Percentiles rank a stretch among this genome's conserved stretches.
Evolutionary conservation across 2,329 filamentous ascomycete genomes (phyloP).

Genomic region (Claviceps humidiphila): DNA sequence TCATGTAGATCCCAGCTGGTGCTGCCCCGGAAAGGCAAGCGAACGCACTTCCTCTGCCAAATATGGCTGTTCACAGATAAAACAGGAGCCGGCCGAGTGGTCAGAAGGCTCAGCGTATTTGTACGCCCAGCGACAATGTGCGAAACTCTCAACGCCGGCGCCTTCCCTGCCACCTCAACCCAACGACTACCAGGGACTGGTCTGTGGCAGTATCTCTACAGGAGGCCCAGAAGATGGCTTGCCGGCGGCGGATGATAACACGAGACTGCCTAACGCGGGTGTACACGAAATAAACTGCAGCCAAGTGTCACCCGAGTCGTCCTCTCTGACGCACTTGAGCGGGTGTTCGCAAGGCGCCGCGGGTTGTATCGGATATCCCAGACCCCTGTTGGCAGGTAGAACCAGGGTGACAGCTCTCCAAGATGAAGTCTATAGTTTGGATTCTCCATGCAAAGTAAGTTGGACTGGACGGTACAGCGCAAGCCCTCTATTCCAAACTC

Average conservation of each 20-base stretch:
- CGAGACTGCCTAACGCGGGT: background rate
- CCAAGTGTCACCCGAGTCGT: background rate
- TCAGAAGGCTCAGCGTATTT: background rate
- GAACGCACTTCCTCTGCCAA: background rate
- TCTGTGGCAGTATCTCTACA: background rate
- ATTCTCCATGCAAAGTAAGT: background rate
- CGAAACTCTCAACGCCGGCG: background rate
- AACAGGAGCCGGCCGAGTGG: background rate
- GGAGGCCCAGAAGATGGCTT: background rate
- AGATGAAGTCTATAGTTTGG: background rate
- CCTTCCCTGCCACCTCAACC: background rate
- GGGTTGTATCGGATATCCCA: too few relatives aligned
- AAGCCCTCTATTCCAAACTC: background rate
- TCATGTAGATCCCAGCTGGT: background rate
- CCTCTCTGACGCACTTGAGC: background rate
- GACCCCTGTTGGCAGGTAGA: background rate
- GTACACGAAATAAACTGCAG: background rate
- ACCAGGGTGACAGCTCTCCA: background rate
- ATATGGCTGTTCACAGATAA: background rate
- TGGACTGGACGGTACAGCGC: background rate
- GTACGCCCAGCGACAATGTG: background rate
- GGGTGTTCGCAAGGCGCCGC: background rate
- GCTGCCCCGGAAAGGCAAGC: background rate
- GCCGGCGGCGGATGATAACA: background rate
- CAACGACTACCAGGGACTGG: background rate